Conservation (phyloP, 345 rosid species). For the Eucalyptus regnans region DNA sequence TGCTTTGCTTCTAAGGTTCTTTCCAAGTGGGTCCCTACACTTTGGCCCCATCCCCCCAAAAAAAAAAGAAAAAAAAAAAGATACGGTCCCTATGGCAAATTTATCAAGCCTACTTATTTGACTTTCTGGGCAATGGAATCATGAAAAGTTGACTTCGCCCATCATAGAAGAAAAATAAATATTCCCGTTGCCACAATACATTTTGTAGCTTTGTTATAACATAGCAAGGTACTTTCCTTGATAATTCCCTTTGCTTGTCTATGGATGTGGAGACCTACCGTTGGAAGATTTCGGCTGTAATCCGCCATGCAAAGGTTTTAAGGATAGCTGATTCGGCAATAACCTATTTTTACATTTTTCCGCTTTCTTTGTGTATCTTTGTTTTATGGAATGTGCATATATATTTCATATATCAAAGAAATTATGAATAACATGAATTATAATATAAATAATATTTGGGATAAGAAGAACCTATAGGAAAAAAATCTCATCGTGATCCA, state of each 20-base stretch:
- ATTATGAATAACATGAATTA: background rate
- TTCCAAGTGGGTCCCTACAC: background rate
- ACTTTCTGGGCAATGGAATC: background rate
- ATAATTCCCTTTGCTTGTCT: background rate
- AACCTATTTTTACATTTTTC: background rate
- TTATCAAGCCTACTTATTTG: background rate
- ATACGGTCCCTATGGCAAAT: background rate
- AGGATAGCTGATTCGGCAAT: background rate
- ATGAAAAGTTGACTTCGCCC: background rate
- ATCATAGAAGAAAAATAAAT: background rate
- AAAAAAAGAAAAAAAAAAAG: accelerated
- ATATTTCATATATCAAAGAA: background rate
- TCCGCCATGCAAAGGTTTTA: background rate
- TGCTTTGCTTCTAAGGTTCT: background rate
- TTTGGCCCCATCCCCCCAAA: background rate
- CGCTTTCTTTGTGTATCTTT: background rate
- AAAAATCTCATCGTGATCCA: background rate
- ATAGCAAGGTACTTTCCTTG: background rate
- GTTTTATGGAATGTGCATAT: background rate
- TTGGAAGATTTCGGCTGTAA: background rate
- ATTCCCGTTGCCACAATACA: background rate
- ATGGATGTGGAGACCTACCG: background rate
- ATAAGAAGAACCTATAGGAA: background rate
- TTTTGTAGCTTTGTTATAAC: background rate
- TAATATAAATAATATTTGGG: background rate